phyloP scores from a whole-genome alignment of 1,139 yeast species.

The Geotrichum aggregatum region DNA sequence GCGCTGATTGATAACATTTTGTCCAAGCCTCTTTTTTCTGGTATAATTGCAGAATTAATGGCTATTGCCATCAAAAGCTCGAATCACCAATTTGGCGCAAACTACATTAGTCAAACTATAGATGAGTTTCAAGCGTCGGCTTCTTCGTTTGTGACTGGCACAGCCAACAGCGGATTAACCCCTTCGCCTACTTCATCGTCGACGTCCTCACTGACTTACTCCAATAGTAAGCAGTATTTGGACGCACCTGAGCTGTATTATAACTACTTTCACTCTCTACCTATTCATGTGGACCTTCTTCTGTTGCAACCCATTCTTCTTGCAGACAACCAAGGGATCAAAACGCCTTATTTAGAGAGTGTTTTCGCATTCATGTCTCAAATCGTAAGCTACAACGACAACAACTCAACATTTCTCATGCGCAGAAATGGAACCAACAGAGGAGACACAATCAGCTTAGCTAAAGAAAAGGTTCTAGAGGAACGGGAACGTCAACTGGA shows the following conservation, averaged over 20 bases:
- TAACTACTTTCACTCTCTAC: constrained; percentile 52
- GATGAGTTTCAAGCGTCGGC: constrained; percentile 7
- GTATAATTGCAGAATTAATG: constrained; percentile 41
- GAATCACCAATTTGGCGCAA: constrained; percentile 7
- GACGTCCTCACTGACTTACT: neutral
- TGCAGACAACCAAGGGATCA: constrained; percentile 79
- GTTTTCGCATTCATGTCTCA: constrained; percentile 51
- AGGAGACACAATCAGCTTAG: neutral
- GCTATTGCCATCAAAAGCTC: constrained; percentile 17
- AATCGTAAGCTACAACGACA: constrained; percentile 9
- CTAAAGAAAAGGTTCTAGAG: neutral
- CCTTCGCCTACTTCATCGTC: constrained; percentile 23
- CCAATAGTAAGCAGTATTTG: constrained; percentile 29
- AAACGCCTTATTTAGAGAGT: constrained; percentile 86
- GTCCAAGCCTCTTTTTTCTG: constrained; percentile 82
- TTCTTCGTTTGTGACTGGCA: neutral
- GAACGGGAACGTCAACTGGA: constrained; percentile 7
- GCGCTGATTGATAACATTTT: constrained; percentile 60
- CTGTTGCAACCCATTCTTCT: constrained; percentile 78
- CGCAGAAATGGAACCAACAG: neutral
- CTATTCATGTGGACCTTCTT: constrained; percentile 65
- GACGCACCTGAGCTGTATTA: constrained; percentile 56
- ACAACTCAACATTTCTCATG: neutral
- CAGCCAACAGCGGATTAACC: constrained; percentile 14
- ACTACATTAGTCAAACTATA: constrained; percentile 10